A percentile compares a stretch with the other conserved stretches of the same genome.
phyloP scores from a whole-genome alignment of 441 rosid genomes.

The Pelargonium myrrhifolium region DNA sequence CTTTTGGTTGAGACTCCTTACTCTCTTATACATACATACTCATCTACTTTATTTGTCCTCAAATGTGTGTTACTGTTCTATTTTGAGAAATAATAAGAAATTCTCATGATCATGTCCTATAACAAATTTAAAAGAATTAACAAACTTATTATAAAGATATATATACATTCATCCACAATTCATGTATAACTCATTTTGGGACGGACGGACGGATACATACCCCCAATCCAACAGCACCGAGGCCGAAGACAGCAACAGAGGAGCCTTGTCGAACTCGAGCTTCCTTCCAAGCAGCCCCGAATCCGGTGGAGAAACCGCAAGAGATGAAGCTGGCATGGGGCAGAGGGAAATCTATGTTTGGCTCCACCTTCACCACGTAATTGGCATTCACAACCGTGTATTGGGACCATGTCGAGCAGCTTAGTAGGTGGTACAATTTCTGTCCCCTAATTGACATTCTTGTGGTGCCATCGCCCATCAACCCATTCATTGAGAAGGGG shows the following conservation, averaged over 20 bases:
- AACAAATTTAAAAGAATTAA: too few relatives aligned
- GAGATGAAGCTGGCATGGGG: conserved; percentile 37
- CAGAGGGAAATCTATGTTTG: conserved; percentile 10
- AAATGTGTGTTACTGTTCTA: too few relatives aligned
- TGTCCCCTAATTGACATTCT: conserved; percentile 36
- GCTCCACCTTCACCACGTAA: conserved; percentile 26
- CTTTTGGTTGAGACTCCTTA: too few relatives aligned
- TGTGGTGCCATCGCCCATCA: conserved; percentile 39
- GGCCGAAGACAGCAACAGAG: conserved; percentile 49
- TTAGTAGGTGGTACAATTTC: conserved; percentile 23
- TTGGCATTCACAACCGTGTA: conserved; percentile 30
- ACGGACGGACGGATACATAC: too few relatives aligned
- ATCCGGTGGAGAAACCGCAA: conserved; percentile 46
- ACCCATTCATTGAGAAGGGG: conserved; percentile 13
- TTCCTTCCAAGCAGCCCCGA: conserved; percentile 57
- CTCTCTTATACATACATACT: too few relatives aligned
- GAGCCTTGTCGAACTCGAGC: conserved; percentile 43
- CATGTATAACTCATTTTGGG: too few relatives aligned
- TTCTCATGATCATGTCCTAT: too few relatives aligned
- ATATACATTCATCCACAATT: too few relatives aligned
- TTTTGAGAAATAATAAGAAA: too few relatives aligned
- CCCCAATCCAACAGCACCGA: conserved; percentile 64
- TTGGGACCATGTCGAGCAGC: conserved; percentile 47
- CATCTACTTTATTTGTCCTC: too few relatives aligned
- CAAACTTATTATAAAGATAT: too few relatives aligned